Evolutionary conservation across 345 rosid species (phyloP), one percentile per base, ranked within the genome.

Genomic region (Odontarrhena argentea): DNA sequence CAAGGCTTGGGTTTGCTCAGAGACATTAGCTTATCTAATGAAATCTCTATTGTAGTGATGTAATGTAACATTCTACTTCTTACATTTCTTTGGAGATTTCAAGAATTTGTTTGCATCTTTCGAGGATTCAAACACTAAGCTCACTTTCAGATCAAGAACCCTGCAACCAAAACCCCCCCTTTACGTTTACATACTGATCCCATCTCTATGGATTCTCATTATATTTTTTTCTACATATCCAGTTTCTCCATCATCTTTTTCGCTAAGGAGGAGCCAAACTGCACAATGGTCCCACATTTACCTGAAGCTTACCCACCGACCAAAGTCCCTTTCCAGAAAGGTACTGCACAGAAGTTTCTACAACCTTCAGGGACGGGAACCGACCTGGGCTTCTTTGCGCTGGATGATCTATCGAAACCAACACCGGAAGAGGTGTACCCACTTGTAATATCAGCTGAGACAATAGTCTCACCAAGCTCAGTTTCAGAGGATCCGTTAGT

Each of bases 321-420:
- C 49, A 82, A 73, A 77, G 69, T 85, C 41, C 82, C 92, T 69
- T 92, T 92, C 70, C 73, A 69, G 58, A 86, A 86, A 83, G 97
- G 96, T 12, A 63, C 60, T 2, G 87, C 82, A 24, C 96, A 83
- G 81, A 87, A 78, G 80, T 92, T 92, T 70, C 28, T 52, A 59
- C 96, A 89, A 80, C 81, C 90, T 70, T 77, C 91, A 7, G 92
- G 98, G 73, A 82, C 95, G 32, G 98, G 98, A 69, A 82, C 83
- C 8, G 96, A 89, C 74, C 55, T 92, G 5, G 96, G 92, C 42
- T 89, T 92, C 80, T 92, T 84, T 82, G 85, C 82, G 46, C 71
- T 87, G 61, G 89, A 84, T 68, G 91, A 84, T 68, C 95, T 92
- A 25, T 79, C 93, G 8, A 88, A 86, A 68, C 83, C 96, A 34